Percentiles rank a stretch among this genome's conserved stretches.
Evolutionary conservation across 2,329 filamentous ascomycete genomes (phyloP).

Genomic region (Colletotrichum camelliae): DNA sequence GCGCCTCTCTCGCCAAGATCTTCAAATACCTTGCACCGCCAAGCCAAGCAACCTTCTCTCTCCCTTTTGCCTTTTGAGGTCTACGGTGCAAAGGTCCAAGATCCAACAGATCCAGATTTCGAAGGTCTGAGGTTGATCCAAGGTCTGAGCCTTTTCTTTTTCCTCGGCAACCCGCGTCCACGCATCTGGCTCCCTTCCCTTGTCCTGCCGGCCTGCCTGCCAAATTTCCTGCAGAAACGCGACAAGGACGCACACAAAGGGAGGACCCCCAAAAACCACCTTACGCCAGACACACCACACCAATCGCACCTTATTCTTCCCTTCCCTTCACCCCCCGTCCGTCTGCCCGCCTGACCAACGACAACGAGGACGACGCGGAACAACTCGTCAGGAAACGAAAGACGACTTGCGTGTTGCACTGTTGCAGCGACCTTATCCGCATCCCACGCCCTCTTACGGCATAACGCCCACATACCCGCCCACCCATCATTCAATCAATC

Average conservation of each 20-base stretch:
- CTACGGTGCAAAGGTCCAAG: neutral
- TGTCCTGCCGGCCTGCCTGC: neutral
- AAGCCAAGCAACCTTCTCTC: conserved; percentile 10
- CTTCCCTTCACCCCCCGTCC: neutral
- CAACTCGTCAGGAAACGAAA: neutral
- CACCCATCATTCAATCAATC: neutral
- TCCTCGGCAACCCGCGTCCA: neutral
- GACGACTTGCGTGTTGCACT: neutral
- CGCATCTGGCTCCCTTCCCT: neutral
- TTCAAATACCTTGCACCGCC: conserved; percentile 7
- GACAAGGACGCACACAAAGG: neutral
- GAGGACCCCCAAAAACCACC: conserved; percentile 14
- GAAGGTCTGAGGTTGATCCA: neutral
- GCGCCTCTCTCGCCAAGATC: conserved; percentile 11
- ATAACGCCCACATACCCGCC: conserved; percentile 1
- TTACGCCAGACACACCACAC: conserved; percentile 16
- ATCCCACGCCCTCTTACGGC: neutral
- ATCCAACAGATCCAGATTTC: neutral
- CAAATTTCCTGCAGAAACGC: neutral
- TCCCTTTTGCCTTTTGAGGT: neutral
- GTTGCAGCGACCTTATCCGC: neutral
- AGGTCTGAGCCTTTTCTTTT: neutral
- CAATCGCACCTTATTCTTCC: conserved; percentile 10
- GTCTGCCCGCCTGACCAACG: conserved; percentile 11
- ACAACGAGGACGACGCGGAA: conserved; percentile 1